These are phyloP conservation scores for Parathielavia hyrcaniae DNA, from an alignment of 495 filamentous ascomycete genomes.

Conservation along the genomic window DNA sequence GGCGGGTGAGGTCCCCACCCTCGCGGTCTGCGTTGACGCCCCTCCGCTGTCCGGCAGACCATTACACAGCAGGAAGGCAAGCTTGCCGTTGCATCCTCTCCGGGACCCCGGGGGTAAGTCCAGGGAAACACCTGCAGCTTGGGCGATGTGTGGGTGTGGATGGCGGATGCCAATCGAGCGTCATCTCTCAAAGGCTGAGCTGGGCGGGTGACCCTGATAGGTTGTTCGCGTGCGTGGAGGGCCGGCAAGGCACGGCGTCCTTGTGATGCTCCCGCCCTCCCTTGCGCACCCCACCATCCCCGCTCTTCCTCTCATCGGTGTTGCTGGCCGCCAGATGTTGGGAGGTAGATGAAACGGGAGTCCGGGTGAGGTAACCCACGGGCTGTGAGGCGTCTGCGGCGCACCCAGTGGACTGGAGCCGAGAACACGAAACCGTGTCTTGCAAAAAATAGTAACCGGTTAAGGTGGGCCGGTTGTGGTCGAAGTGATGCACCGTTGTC, in stretches of 20 bases:
- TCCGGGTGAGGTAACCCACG: conserved; percentile 9
- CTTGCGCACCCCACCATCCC: not conserved
- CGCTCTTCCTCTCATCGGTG: not conserved
- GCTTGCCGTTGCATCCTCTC: not conserved
- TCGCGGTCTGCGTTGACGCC: not conserved
- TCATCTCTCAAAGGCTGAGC: conserved; percentile 11
- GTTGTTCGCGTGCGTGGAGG: conserved; percentile 12
- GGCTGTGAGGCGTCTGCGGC: conserved; percentile 15
- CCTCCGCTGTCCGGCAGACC: not conserved
- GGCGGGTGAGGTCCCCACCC: not conserved
- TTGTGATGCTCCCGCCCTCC: conserved; percentile 14
- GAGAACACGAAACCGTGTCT: conserved; percentile 7
- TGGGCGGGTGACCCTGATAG: conserved; percentile 18
- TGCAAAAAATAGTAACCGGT: conserved; percentile 12
- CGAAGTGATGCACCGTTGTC: conserved; percentile 1
- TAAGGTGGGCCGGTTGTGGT: not conserved
- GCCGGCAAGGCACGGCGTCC: conserved; percentile 13
- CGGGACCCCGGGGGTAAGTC: not conserved
- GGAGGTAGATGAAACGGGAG: conserved; percentile 15
- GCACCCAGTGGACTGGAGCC: conserved; percentile 19
- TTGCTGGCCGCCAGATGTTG: conserved; percentile 13
- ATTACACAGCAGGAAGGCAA: not conserved
- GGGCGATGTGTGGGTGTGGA: not conserved
- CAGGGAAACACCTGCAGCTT: conserved; percentile 1
- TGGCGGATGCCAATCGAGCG: conserved; percentile 12